Conservation (phyloP, 2,329 filamentous ascomycete species). For the Canariomyces notabilis region DNA sequence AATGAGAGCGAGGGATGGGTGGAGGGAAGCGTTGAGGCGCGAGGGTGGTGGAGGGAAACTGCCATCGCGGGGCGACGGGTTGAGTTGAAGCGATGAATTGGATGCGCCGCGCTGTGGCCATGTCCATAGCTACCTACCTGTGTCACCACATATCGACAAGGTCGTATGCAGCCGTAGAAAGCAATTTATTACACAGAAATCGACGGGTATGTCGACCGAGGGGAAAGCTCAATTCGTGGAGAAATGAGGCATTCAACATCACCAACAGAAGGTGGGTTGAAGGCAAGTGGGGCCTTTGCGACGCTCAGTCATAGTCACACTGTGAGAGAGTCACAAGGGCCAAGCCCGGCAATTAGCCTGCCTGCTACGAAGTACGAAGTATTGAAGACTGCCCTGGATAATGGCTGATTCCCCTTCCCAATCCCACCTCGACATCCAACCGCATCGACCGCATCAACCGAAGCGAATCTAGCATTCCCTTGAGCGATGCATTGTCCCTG, state of each 20-base stretch:
- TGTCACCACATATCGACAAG: not conserved
- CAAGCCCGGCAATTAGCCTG: too few species aligned
- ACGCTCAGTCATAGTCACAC: not conserved
- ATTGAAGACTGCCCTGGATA: too few species aligned
- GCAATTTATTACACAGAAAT: not conserved
- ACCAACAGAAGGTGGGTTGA: not conserved
- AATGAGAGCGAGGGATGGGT: not conserved
- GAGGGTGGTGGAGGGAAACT: not conserved
- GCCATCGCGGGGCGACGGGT: not conserved
- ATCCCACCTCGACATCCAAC: not conserved
- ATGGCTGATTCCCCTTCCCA: too few species aligned
- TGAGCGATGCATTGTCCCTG: not conserved
- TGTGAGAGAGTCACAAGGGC: too few species aligned
- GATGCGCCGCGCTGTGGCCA: not conserved
- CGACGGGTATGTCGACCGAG: not conserved
- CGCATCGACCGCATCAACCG: not conserved
- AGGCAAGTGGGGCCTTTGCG: not conserved
- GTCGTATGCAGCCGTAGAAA: not conserved
- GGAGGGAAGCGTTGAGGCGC: not conserved
- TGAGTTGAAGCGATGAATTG: not conserved
- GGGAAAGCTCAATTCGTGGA: constrained; percentile 7
- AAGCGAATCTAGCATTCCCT: not conserved
- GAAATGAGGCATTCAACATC: not conserved
- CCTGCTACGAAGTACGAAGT: too few species aligned
- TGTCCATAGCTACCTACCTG: not conserved